Evolutionary conservation across 2,329 filamentous ascomycete genomes (phyloP), one percentile per base, ranked within the genome.

Genomic region (Juglanconis sp.): DNA sequence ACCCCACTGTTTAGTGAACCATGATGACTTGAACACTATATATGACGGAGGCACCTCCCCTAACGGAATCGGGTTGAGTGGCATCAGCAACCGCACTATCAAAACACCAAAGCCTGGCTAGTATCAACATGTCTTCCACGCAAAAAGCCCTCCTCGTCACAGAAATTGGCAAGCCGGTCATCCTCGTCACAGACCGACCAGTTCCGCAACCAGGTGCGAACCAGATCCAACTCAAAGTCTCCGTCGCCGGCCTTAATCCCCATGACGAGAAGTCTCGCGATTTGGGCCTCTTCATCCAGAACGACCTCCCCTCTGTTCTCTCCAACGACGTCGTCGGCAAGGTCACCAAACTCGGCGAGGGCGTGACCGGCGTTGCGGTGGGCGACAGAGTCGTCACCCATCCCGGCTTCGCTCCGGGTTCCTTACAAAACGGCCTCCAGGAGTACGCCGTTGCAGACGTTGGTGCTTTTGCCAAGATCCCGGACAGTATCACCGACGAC

Each of bases 201-300:
- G 64, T 74, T 42, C 72, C 70, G 5, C 61, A 68, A 30, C 72
- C 74, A 5, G 68, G 65, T 15, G 57, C 64, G 31, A 63, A 68
- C 51, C 66, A 78, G 62, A 65, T 79, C 11, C 73, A 72, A 4
- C 40, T 80, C 55, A 73, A 71, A 50, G 68, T 78, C 32, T 84
- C 67, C 2, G 68, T 74, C 13, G 70, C 68, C 32, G 73, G 70
- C 7, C 60, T 71, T 32, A 68, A 67, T 34, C 63, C 64, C 3
- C 74, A 78, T 58, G 76, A 79, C 65, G 64, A 72, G n/a, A 76
- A 76, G 57, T 64, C 64, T 13, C 72, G 74, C 8, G 73, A 76
- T 59, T 34, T 11, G 0, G 71, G 72, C 5, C 68, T 77, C n/a
- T 74, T 76, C 60, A 70, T 75, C 54, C 60, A 66, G 17, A 62